Percentiles rank a stretch among this genome's conserved stretches.
Evolutionary conservation across 129 eudicot species (phyloP).

Genomic region (Ambrosia trifida): DNA sequence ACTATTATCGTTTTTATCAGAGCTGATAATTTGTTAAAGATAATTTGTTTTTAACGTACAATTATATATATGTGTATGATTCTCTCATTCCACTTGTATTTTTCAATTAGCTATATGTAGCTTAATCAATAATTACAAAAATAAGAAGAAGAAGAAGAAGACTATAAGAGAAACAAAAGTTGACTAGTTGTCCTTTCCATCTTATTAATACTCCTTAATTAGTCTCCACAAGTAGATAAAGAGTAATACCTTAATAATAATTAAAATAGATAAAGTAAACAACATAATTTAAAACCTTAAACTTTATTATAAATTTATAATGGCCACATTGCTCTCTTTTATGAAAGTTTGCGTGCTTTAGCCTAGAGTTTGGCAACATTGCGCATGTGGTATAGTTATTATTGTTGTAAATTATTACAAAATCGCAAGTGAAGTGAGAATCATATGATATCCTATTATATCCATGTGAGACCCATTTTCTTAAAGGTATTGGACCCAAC

Average conservation of each 20-base stretch:
- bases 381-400: conserved; percentile 2
- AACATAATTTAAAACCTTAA: background rate
- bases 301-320: background rate
- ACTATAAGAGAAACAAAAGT: background rate
- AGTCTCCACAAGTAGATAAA: background rate
- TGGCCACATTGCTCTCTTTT: conserved; percentile 1
- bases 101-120: no score
- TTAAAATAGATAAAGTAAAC: background rate
- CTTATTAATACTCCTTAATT: background rate
- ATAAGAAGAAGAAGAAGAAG: background rate
- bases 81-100: background rate
- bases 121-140: background rate
- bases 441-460: background rate
- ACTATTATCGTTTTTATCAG: no score
- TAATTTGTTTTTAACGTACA: no score
- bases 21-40: no score
- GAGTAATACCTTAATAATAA: background rate
- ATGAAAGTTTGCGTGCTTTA: background rate
- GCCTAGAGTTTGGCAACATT: background rate
- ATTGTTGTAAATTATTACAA: background rate
- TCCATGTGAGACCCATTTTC: conserved; percentile 10
- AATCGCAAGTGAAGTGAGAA: background rate
- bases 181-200: background rate
- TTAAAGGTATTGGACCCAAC: conserved; percentile 3
- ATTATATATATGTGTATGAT: no score